These are phyloP conservation scores for Saturnispora silvae DNA, from an alignment of 805 yeast genomes.

Conservation along the genomic window DNA sequence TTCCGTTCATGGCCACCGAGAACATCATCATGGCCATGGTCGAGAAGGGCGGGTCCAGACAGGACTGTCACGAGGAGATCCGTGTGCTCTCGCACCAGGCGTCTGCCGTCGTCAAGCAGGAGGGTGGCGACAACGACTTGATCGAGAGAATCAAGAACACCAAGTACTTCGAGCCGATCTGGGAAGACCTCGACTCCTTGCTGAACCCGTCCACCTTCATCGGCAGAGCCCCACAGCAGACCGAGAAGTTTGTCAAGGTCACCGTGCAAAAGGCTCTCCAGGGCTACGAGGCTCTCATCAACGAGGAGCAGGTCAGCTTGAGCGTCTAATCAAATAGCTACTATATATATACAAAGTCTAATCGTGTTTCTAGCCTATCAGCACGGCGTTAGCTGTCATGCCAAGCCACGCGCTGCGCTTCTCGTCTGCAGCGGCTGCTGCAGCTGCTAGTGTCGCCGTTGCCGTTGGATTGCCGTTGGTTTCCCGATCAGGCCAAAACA, in stretches of 20 bases:
- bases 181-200: slow-evolving; percentile 68
- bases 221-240: slow-evolving; percentile 98
- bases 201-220: slow-evolving; percentile 91
- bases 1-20: slow-evolving; percentile 99
- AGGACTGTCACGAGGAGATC: slow-evolving; percentile 95
- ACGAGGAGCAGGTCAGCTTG: slow-evolving; percentile 62
- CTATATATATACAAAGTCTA: no score
- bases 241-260: slow-evolving; percentile 77
- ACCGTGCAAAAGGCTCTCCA: slow-evolving; percentile 79
- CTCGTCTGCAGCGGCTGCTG: no score
- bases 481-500: no score
- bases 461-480: no score
- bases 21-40: slow-evolving; percentile 99
- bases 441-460: no score
- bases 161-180: slow-evolving; percentile 78
- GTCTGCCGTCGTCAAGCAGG: slow-evolving; percentile 90
- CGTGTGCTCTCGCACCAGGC: slow-evolving; percentile 97
- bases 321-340: slow-evolving; percentile 71
- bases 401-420: no score
- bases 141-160: slow-evolving; percentile 77
- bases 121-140: slow-evolving; percentile 97
- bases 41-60: slow-evolving; percentile 94
- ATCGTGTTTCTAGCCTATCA: no score
- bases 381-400: no score
- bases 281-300: slow-evolving; percentile 50